These are phyloP conservation scores for Setaria italica DNA, from an alignment of 202 grass and related monocot species.

Conservation along the genomic window DNA sequence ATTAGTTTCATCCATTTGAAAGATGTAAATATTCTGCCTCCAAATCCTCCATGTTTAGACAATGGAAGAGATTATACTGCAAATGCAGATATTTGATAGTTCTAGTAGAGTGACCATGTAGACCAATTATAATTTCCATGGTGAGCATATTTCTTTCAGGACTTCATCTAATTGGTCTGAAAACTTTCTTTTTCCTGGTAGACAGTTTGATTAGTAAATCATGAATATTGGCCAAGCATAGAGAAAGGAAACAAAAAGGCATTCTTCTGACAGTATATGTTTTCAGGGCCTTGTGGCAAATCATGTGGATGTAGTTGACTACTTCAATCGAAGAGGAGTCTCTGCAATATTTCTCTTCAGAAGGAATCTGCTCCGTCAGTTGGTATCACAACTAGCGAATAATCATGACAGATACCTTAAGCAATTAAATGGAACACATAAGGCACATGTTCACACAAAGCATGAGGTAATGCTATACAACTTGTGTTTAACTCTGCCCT, in stretches of 20 bases:
- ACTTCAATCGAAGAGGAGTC: conserved; percentile 73
- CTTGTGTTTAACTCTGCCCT: not conserved
- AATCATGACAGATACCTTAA: conserved; percentile 81
- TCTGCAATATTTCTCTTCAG: conserved; percentile 87
- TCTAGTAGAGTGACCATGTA: not conserved
- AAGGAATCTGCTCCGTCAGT: conserved; percentile 82
- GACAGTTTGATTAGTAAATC: not conserved
- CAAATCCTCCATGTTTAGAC: not conserved
- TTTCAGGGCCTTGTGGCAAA: conserved; percentile 81
- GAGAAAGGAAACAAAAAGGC: not conserved
- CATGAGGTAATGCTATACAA: conserved; percentile 57
- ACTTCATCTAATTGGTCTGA: not conserved
- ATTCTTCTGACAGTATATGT: conserved; percentile 41
- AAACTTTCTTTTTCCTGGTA: not conserved
- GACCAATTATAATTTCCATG: not conserved
- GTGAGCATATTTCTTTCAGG: conserved; percentile 11
- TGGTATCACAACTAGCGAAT: conserved; percentile 84
- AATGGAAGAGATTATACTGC: not conserved
- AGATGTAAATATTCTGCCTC: not conserved
- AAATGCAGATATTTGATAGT: conserved; percentile 6
- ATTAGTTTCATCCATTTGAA: not conserved
- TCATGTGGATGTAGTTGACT: conserved; percentile 62
- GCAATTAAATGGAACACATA: conserved; percentile 92
- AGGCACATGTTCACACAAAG: conserved; percentile 84
- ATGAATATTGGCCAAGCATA: conserved; percentile 12